Percentiles rank a stretch among this genome's conserved stretches.
These are phyloP conservation scores for Kwoniella dendrophila DNA, from an alignment of 768 basidiomycete species.

Conservation along the genomic window DNA sequence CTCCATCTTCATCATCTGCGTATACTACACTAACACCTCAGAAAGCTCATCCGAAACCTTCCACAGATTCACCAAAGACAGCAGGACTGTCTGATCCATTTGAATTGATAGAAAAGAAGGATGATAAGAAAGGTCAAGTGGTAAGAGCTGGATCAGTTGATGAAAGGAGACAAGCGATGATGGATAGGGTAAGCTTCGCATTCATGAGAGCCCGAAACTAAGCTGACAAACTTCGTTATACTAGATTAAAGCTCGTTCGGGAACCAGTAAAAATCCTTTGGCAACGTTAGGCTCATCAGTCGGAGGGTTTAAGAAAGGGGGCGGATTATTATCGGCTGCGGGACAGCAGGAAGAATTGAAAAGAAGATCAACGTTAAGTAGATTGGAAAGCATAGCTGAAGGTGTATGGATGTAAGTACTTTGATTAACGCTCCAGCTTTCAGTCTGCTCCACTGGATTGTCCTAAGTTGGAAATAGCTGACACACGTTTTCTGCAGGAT, in stretches of 20 bases:
- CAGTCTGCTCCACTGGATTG: neutral
- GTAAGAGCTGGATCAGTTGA: slow-evolving; percentile 44
- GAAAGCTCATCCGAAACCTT: slow-evolving; percentile 17
- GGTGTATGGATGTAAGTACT: slow-evolving; percentile 55
- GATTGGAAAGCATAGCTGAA: slow-evolving; percentile 54
- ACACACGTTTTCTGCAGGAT: slow-evolving; percentile 31
- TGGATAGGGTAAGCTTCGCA: slow-evolving; percentile 45
- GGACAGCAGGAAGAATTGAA: slow-evolving; percentile 52
- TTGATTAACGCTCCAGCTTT: neutral
- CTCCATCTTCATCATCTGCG: no score
- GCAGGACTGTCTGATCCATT: slow-evolving; percentile 43
- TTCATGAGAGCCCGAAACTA: neutral
- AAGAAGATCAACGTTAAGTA: slow-evolving; percentile 53
- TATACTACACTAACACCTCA: slow-evolving; percentile 21
- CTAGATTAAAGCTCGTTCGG: slow-evolving; percentile 52
- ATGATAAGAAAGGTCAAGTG: slow-evolving; percentile 30
- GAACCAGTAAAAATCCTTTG: slow-evolving; percentile 23
- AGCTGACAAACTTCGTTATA: neutral
- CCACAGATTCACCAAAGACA: slow-evolving; percentile 13
- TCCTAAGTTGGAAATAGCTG: neutral
- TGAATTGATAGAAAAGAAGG: slow-evolving; percentile 26
- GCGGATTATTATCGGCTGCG: slow-evolving; percentile 32
- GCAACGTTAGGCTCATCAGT: slow-evolving; percentile 37
- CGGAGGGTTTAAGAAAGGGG: slow-evolving; percentile 13
- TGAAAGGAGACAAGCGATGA: slow-evolving; percentile 49